phyloP scores from a whole-genome alignment of 2,329 filamentous ascomycete genomes.

The Botrytis fragariae region DNA sequence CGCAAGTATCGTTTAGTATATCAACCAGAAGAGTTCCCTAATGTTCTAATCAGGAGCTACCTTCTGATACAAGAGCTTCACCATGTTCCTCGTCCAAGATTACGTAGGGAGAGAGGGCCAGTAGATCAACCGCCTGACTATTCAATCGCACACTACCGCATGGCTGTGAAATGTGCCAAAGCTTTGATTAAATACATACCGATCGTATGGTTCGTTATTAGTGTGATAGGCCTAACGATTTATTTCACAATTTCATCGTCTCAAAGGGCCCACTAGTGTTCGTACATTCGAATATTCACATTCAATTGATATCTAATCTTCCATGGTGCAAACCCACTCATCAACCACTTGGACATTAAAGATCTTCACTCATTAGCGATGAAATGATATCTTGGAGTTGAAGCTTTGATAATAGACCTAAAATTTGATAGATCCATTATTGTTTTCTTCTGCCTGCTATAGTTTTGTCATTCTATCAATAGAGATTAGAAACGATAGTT shows the following conservation, averaged over 20 bases:
- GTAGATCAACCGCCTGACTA: neutral
- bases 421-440: neutral
- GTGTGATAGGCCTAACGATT: neutral
- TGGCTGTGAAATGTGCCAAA: neutral
- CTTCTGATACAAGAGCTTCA: neutral
- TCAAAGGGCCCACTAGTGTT: too few species aligned
- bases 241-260: neutral
- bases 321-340: neutral
- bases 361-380: neutral
- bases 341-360: neutral
- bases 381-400: neutral
- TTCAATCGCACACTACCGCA: neutral
- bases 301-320: too few species aligned
- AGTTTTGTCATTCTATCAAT: neutral
- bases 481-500: neutral
- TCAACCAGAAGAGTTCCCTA: neutral
- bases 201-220: neutral
- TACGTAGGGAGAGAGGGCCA: neutral
- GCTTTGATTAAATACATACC: neutral
- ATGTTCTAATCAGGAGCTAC: neutral
- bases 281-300: too few species aligned
- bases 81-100: neutral
- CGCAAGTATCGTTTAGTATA: neutral
- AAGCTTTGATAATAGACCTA: too few species aligned
- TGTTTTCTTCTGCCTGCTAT: neutral